phyloP scores from a whole-genome alignment of 768 basidiomycete species.

The Kockovaella imperatae region DNA sequence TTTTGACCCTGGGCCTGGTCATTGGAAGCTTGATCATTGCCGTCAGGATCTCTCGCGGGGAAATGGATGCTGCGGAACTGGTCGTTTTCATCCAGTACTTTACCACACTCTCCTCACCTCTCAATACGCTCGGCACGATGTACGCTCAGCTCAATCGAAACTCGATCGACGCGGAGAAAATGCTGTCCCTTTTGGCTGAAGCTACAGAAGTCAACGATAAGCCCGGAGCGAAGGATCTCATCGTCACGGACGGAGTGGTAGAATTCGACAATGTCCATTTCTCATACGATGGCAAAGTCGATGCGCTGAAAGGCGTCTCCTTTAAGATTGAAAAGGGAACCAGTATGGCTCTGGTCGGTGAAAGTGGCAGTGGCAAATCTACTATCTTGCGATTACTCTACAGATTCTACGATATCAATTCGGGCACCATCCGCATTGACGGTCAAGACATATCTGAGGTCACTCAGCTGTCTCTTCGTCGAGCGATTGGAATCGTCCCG shows the following conservation, averaged over 20 bases:
- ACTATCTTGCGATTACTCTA: conserved; percentile 73
- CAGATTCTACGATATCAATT: conserved; percentile 80
- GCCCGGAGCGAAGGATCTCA: conserved; percentile 64
- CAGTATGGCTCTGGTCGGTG: conserved; percentile 82
- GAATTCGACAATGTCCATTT: conserved; percentile 87
- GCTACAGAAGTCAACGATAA: conserved; percentile 76
- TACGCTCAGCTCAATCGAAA: conserved; percentile 57
- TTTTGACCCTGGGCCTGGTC: conserved; percentile 60
- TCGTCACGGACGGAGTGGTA: conserved; percentile 67
- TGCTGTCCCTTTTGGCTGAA: conserved; percentile 71
- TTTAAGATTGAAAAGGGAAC: conserved; percentile 82
- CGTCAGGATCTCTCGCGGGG: conserved; percentile 55
- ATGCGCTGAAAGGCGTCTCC: conserved; percentile 65
- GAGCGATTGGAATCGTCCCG: conserved; percentile 81
- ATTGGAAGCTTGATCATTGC: conserved; percentile 75
- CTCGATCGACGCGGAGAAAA: conserved; percentile 72
- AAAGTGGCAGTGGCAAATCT: conserved; percentile 67
- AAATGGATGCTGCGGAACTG: conserved; percentile 56
- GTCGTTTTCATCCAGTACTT: conserved; percentile 77
- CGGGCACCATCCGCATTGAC: conserved; percentile 75
- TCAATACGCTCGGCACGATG: conserved; percentile 69
- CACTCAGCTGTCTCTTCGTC: conserved; percentile 69
- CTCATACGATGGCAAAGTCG: conserved; percentile 54
- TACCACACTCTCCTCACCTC: conserved; percentile 63
- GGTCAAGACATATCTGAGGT: conserved; percentile 81